These are phyloP conservation scores for Rhododendron griersonianum DNA, from an alignment of 148 eudicot species.

Conservation along the genomic window DNA sequence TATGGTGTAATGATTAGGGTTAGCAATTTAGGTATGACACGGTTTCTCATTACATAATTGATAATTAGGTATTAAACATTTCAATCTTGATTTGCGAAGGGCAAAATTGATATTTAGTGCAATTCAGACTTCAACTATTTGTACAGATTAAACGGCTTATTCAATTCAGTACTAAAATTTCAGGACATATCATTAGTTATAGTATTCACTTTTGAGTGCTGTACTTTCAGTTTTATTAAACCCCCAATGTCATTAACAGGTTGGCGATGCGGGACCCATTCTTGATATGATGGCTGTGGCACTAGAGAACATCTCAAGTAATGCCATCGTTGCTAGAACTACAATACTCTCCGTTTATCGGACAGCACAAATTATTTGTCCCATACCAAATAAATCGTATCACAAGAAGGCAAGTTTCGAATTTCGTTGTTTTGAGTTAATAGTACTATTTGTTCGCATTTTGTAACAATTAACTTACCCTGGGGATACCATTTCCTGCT, in stretches of 20 bases:
- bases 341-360: slow-evolving; percentile 58
- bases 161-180: neutral
- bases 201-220: neutral
- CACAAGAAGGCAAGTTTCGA: slow-evolving; percentile 51
- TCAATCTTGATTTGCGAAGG: neutral
- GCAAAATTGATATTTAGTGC: neutral
- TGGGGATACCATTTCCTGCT: slow-evolving; percentile 15
- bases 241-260: slow-evolving; percentile 27
- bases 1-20: neutral
- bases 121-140: neutral
- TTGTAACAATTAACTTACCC: slow-evolving; percentile 11
- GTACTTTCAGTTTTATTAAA: neutral
- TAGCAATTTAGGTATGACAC: neutral
- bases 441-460: neutral
- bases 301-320: slow-evolving; percentile 64
- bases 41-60: neutral
- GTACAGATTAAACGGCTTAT: neutral
- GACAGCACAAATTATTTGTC: slow-evolving; percentile 56
- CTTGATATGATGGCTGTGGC: slow-evolving; percentile 84
- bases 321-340: slow-evolving; percentile 48
- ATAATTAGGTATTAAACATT: too few relatives aligned
- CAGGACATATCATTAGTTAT: neutral
- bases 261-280: slow-evolving; percentile 81
- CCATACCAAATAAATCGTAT: slow-evolving; percentile 60
- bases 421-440: slow-evolving; percentile 2